Evolutionary conservation across 352 stramenopile species (phyloP).

Genomic region (Thraustochytrium striatum): DNA sequence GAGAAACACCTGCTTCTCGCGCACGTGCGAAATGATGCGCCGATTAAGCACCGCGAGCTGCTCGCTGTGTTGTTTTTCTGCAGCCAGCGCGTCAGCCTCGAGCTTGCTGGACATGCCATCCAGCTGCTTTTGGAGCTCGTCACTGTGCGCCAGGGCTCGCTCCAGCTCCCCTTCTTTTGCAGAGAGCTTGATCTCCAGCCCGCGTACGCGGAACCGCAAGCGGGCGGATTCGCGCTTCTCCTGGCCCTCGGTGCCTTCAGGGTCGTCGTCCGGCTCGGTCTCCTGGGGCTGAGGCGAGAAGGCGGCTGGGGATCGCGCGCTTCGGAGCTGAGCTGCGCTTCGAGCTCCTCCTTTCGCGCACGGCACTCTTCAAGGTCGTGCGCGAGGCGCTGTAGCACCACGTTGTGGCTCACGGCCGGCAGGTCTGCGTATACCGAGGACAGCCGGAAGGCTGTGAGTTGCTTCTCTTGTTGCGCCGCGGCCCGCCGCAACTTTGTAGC

Average conservation of each 20-base stretch:
- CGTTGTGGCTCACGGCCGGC: not conserved
- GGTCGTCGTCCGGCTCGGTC: not conserved
- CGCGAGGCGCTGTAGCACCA: slow-evolving; percentile 40
- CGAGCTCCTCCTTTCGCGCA: not conserved
- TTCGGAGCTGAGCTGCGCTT: no score
- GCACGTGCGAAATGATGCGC: slow-evolving; percentile 31
- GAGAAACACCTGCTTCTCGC: slow-evolving; percentile 23
- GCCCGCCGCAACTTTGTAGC: not conserved
- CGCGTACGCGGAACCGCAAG: slow-evolving; percentile 10
- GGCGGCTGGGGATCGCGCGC: no score
- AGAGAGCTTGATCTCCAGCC: slow-evolving; percentile 16
- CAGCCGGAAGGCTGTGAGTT: not conserved
- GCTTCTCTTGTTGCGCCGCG: not conserved
- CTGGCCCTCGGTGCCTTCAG: not conserved
- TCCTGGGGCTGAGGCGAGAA: no score
- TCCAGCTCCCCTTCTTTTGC: not conserved
- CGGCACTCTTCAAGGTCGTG: slow-evolving; percentile 13
- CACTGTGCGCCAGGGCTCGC: not conserved
- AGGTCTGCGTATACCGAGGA: slow-evolving; percentile 24
- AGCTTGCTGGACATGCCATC: not conserved
- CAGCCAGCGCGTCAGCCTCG: not conserved
- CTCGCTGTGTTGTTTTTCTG: slow-evolving; percentile 1
- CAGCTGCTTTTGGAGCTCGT: not conserved
- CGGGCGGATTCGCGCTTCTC: slow-evolving; percentile 14
- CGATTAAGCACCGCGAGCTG: slow-evolving; percentile 30